phyloP scores from a whole-genome alignment of 73 alveolate genomes.

The Tetrahymena elliotti region DNA sequence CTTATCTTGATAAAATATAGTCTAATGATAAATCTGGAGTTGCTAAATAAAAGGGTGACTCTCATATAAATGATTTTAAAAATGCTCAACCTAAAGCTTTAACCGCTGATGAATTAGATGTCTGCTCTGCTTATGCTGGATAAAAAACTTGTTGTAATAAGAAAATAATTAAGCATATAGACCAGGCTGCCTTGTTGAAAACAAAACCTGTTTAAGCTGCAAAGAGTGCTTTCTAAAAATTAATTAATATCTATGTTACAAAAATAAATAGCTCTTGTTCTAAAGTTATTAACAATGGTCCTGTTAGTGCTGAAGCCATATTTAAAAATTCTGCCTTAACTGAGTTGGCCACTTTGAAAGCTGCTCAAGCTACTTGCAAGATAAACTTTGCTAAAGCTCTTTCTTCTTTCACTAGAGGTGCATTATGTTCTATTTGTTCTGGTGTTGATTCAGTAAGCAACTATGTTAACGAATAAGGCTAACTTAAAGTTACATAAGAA shows the following conservation, averaged over 20 bases:
- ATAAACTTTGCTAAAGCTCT: not conserved
- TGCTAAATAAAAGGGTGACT: not conserved
- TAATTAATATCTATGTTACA: not conserved
- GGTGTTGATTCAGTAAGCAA: not conserved
- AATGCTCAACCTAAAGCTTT: not conserved
- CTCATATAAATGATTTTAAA: not conserved
- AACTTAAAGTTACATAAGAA: not conserved
- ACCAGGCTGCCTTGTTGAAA: not conserved
- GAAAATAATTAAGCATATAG: not conserved
- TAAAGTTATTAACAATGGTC: not conserved
- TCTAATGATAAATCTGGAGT: not conserved
- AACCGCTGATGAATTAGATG: not conserved
- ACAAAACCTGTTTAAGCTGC: not conserved
- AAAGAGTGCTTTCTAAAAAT: not conserved
- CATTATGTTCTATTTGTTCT: not conserved
- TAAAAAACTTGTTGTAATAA: not conserved
- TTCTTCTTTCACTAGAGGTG: not conserved
- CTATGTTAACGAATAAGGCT: not conserved
- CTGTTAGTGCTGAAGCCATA: not conserved
- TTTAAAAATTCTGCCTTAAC: not conserved
- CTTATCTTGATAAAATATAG: too few species aligned
- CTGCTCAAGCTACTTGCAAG: not conserved
- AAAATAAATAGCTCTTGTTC: not conserved
- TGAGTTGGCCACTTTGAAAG: too few species aligned
- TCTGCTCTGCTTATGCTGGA: not conserved